phyloP scores from a whole-genome alignment of 805 yeast genomes.

The Kluyveromyces siamensis region DNA sequence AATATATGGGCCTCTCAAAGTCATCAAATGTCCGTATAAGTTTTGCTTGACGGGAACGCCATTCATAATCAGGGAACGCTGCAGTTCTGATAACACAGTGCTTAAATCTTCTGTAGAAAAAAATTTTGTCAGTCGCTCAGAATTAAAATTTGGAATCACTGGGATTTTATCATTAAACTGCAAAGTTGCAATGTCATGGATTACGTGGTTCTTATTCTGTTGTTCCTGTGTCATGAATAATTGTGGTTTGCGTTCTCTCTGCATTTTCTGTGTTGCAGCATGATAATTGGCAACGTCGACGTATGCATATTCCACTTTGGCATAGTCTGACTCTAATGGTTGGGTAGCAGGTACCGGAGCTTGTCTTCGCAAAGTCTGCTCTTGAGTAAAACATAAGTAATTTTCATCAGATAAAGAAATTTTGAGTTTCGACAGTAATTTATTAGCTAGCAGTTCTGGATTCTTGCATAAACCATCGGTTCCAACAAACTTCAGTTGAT shows the following conservation, averaged over 20 bases:
- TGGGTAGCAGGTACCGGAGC: conserved; percentile 34
- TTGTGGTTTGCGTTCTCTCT: background rate
- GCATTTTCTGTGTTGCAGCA: conserved; percentile 15
- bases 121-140: conserved; percentile 23
- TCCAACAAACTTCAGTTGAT: conserved; percentile 35
- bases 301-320: conserved; percentile 27
- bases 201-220: conserved; percentile 17
- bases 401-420: conserved; percentile 46
- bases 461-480: conserved; percentile 44
- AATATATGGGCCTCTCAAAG: conserved; percentile 7
- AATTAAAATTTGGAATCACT: conserved; percentile 12
- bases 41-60: conserved; percentile 19
- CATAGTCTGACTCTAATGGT: conserved; percentile 34
- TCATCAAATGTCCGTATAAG: conserved; percentile 14
- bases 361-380: conserved; percentile 3
- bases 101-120: conserved; percentile 21
- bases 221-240: conserved; percentile 12
- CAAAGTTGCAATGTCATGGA: conserved; percentile 19
- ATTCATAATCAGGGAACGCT: conserved; percentile 19
- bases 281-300: conserved; percentile 3
- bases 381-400: conserved; percentile 23
- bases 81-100: conserved; percentile 20
- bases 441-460: conserved; percentile 41
- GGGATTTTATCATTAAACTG: conserved; percentile 13
- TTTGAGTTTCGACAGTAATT: conserved; percentile 41